Evolutionary conservation across 257 asterid species (phyloP).

Genomic region (Henckelia pumila): DNA sequence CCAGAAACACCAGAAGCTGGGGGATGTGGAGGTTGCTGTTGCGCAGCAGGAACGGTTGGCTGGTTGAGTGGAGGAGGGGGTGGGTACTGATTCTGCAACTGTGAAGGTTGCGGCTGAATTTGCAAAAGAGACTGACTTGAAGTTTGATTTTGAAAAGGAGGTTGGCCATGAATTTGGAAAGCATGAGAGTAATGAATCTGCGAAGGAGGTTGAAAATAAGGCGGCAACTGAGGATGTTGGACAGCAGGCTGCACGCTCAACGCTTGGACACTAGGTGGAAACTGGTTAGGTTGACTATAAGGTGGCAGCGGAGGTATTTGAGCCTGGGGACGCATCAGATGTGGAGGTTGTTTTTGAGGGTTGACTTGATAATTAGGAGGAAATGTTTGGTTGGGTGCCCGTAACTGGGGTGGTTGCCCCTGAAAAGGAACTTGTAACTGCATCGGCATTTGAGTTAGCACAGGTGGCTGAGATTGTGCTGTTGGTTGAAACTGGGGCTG

Average conservation of each 20-base stretch:
- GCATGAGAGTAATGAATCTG: conserved; percentile 42
- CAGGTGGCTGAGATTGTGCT: conserved; percentile 37
- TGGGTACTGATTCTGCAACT: conserved; percentile 37
- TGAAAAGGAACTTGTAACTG: conserved; percentile 39
- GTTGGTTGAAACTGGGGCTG: conserved; percentile 23
- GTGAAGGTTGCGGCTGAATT: conserved; percentile 48
- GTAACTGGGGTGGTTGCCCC: conserved; percentile 33
- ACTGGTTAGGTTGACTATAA: conserved; percentile 39
- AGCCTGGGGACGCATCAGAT: conserved; percentile 49
- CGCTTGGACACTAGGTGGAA: conserved; percentile 40
- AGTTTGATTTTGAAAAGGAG: conserved; percentile 20
- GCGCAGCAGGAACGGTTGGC: conserved; percentile 38
- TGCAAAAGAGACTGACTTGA: conserved; percentile 40
- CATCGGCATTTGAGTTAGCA: conserved; percentile 33
- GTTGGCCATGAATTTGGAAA: conserved; percentile 36
- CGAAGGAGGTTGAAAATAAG: conserved; percentile 49
- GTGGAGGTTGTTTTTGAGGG: conserved; percentile 44
- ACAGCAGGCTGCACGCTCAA: conserved; percentile 47
- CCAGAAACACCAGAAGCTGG: conserved; percentile 53
- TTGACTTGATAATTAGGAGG: conserved; percentile 47
- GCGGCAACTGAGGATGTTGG: conserved; percentile 57
- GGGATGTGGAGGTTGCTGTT: conserved; percentile 44
- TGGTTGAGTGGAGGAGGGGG: conserved; percentile 48
- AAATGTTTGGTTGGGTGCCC: conserved; percentile 39
- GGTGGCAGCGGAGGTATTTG: conserved; percentile 38